phyloP scores from a whole-genome alignment of 306 rosid species.

The Morella rubra region DNA sequence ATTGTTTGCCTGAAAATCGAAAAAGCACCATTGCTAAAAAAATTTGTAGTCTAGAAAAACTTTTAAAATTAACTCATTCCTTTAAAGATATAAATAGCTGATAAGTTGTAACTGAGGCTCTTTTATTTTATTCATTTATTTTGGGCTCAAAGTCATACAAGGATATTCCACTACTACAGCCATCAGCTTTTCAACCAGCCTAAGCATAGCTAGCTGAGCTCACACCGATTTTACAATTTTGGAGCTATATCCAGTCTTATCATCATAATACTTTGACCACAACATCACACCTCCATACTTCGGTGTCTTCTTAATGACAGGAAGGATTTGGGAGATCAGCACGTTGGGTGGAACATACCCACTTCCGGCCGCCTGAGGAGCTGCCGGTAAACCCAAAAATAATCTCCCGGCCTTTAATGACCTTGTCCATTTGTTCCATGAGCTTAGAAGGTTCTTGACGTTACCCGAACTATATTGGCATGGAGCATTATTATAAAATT shows the following conservation, averaged over 20 bases:
- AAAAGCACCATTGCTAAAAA: too few relatives aligned
- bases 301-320: slow-evolving; percentile 10
- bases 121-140: too few relatives aligned
- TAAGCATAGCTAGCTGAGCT: not conserved
- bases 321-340: slow-evolving; percentile 23
- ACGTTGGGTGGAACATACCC: slow-evolving; percentile 19
- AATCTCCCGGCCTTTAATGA: not conserved
- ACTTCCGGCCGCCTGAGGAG: slow-evolving; percentile 22
- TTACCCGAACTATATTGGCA: slow-evolving; percentile 25
- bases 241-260: slow-evolving; percentile 10
- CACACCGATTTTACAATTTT: not conserved
- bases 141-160: not conserved
- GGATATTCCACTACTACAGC: not conserved
- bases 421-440: slow-evolving; percentile 30
- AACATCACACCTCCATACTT: slow-evolving; percentile 29
- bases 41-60: too few relatives aligned
- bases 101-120: too few relatives aligned
- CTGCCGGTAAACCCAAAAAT: slow-evolving; percentile 23
- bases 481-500: slow-evolving; percentile 52
- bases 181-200: not conserved
- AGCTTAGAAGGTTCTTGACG: slow-evolving; percentile 9
- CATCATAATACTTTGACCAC: slow-evolving; percentile 8
- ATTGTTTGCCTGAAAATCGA: too few relatives aligned
- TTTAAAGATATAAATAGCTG: too few relatives aligned
- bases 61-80: too few relatives aligned